Conservation (phyloP, 228 moss, liverwort and hornwort genomes). For the Sphagnum magellanicum region DNA sequence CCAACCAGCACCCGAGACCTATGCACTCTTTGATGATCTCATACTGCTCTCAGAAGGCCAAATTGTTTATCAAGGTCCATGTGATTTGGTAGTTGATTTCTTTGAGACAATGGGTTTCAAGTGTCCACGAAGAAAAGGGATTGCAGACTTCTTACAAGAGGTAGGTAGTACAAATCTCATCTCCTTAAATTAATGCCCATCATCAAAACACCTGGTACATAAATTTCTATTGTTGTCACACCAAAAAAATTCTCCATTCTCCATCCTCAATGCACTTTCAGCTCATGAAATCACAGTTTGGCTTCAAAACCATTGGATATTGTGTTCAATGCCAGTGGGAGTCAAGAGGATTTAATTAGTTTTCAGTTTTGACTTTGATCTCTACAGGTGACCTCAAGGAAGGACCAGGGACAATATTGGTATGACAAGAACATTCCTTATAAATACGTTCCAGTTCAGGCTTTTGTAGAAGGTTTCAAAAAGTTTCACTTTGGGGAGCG, state of each 20-base stretch:
- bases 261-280: too few species aligned
- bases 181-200: neutral
- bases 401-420: constrained; percentile 93
- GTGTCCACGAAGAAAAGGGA: constrained; percentile 83
- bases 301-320: too few species aligned
- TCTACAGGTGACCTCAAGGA: constrained; percentile 64
- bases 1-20: constrained; percentile 90
- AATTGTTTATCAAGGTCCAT: constrained; percentile 72
- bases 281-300: too few species aligned
- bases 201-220: too few species aligned
- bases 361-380: neutral
- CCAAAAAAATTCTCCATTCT: too few species aligned
- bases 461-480: constrained; percentile 67
- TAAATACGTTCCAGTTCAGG: constrained; percentile 47
- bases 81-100: constrained; percentile 67
- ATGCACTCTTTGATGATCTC: constrained; percentile 82
- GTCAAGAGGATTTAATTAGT: too few species aligned
- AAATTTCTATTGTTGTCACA: too few species aligned
- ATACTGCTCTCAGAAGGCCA: constrained; percentile 84
- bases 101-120: constrained; percentile 66
- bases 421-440: constrained; percentile 48
- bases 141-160: constrained; percentile 93
- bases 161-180: constrained; percentile 13
- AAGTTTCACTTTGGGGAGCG: constrained; percentile 59
- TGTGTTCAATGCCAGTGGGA: neutral